These are phyloP conservation scores for Hypoxylon sp. DNA, from an alignment of 2,329 filamentous ascomycete species.

Conservation along the genomic window DNA sequence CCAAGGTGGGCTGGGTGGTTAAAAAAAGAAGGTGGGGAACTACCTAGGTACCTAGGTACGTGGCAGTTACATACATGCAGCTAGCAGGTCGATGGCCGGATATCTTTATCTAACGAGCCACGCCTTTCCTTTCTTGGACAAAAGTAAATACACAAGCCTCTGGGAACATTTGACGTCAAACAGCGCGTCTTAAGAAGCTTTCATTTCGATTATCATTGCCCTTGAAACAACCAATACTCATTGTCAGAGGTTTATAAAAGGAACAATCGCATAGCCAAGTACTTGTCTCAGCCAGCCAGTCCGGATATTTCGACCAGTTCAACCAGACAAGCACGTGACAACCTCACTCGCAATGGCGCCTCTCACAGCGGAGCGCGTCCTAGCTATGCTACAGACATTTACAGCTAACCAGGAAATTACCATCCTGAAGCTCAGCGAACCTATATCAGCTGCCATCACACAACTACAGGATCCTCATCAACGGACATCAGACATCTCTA, in stretches of 20 bases:
- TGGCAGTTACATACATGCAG: not conserved
- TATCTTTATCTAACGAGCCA: not conserved
- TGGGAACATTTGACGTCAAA: not conserved
- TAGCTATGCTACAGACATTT: slow-evolving; percentile 66
- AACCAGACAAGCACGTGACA: slow-evolving; percentile 5
- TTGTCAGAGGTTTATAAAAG: not conserved
- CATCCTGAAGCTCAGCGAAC: slow-evolving; percentile 82
- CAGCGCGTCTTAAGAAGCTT: too few relatives aligned
- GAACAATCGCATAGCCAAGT: not conserved
- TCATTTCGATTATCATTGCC: too few relatives aligned
- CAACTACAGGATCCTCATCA: slow-evolving; percentile 58
- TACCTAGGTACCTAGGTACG: too few relatives aligned
- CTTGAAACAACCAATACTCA: not conserved
- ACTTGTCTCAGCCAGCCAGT: not conserved
- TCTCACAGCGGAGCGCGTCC: slow-evolving; percentile 56
- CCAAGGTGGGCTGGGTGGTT: too few relatives aligned
- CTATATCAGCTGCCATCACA: slow-evolving; percentile 70
- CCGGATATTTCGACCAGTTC: not conserved
- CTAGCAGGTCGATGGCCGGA: too few relatives aligned
- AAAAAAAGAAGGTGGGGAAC: slow-evolving; percentile 2
- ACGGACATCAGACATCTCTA: slow-evolving; percentile 80
- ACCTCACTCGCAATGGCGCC: slow-evolving; percentile 43
- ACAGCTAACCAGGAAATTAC: slow-evolving; percentile 73
- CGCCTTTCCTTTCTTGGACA: slow-evolving; percentile 50
- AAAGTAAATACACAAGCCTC: slow-evolving; percentile 57